Evolutionary conservation across 768 basidiomycete species (phyloP).

Genomic region (Suillus brevipes): DNA sequence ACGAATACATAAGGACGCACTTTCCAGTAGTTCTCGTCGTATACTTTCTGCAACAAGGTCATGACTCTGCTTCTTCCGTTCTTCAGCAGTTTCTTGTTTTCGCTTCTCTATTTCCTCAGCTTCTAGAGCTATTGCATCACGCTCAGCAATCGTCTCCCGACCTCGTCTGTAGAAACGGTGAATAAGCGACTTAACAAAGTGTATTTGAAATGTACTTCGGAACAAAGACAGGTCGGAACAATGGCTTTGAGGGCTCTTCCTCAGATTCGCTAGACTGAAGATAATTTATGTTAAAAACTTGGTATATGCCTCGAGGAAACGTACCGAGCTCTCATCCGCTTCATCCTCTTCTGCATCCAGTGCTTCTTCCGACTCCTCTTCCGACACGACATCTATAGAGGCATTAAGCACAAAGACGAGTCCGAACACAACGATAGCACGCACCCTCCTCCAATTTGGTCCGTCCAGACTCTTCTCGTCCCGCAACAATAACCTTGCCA

Average conservation of each 20-base stretch:
- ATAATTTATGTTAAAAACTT: conserved; percentile 21
- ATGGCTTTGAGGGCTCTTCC: conserved; percentile 70
- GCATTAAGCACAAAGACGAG: conserved; percentile 10
- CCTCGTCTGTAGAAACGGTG: conserved; percentile 53
- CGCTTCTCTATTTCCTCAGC: conserved; percentile 71
- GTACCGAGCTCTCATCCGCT: conserved; percentile 42
- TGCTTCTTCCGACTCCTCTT: conserved; percentile 45
- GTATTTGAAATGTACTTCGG: conserved; percentile 67
- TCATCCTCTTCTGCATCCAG: conserved; percentile 35
- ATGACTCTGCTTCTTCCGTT: conserved; percentile 85
- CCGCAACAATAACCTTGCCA: conserved; percentile 79
- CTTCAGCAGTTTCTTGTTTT: conserved; percentile 75
- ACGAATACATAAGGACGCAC: conserved; percentile 45
- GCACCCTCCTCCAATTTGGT: conserved; percentile 61
- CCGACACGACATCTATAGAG: conserved; percentile 25
- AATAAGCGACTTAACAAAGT: conserved; percentile 3
- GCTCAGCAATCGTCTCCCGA: conserved; percentile 71
- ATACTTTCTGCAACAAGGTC: conserved; percentile 95
- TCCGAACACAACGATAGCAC: conserved; percentile 22
- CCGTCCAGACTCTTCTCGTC: conserved; percentile 75
- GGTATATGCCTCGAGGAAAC: conserved; percentile 17
- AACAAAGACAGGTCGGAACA: conserved; percentile 91
- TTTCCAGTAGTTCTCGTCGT: conserved; percentile 85
- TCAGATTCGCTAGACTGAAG: conserved; percentile 82
- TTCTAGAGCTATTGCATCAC: conserved; percentile 65